Conservation (phyloP, 2,329 filamentous ascomycete species). For the Cercospora beticola region DNA sequence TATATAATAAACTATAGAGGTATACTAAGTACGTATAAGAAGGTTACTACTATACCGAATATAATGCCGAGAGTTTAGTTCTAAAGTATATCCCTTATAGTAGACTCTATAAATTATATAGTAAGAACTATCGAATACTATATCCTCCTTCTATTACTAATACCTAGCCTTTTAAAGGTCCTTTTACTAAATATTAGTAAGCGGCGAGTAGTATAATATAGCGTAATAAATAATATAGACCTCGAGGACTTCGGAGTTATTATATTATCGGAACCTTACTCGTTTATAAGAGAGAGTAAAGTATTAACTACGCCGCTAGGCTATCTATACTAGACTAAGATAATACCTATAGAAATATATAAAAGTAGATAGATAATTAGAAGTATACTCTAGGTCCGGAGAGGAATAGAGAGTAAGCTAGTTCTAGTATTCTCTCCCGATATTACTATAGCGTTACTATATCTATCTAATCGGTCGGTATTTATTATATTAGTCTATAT, state of each 20-base stretch:
- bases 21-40: not conserved
- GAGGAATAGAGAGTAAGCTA: not conserved
- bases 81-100: not conserved
- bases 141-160: not conserved
- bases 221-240: not conserved
- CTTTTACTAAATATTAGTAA: not conserved
- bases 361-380: not conserved
- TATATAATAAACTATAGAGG: not conserved
- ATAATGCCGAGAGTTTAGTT: not conserved
- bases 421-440: not conserved
- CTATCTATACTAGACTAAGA: not conserved
- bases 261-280: not conserved
- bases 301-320: not conserved
- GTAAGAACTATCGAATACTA: not conserved
- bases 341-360: not conserved
- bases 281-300: not conserved
- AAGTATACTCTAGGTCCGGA: not conserved
- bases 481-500: not conserved
- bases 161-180: not conserved
- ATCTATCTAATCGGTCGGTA: not conserved
- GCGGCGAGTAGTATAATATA: not conserved
- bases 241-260: not conserved
- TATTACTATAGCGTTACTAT: not conserved
- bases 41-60: not conserved
- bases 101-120: not conserved